phyloP scores from a whole-genome alignment of 352 stramenopile species.

The Phytopythium montanum region DNA sequence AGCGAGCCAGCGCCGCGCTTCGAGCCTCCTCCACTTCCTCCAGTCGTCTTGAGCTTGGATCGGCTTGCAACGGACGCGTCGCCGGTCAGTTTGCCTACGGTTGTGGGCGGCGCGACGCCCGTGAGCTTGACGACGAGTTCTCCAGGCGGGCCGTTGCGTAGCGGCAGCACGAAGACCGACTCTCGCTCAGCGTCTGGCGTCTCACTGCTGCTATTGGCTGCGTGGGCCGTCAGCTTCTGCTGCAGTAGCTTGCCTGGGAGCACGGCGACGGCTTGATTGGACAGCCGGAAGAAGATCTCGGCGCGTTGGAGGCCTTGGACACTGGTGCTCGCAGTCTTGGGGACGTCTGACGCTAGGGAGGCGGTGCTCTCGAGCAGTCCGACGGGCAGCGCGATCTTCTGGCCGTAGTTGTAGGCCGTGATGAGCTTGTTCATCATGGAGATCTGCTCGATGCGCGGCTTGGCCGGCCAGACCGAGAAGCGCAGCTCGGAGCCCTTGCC shows the following conservation, averaged over 20 bases:
- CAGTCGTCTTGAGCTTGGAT: slow-evolving; percentile 7
- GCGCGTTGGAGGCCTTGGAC: slow-evolving; percentile 32
- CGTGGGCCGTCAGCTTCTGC: slow-evolving; percentile 55
- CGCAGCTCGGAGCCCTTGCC: slow-evolving; percentile 71
- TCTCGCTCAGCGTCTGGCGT: slow-evolving; percentile 28
- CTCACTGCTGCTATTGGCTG: slow-evolving; percentile 11
- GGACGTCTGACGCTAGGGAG: slow-evolving; percentile 13
- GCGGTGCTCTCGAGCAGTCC: slow-evolving; percentile 53
- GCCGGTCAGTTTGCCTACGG: slow-evolving; percentile 38
- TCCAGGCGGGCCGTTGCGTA: slow-evolving; percentile 48
- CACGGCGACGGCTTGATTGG: slow-evolving; percentile 47
- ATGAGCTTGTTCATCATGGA: slow-evolving; percentile 86
- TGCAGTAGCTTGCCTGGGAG: slow-evolving; percentile 46
- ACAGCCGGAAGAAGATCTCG: slow-evolving; percentile 72
- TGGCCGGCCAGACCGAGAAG: slow-evolving; percentile 58
- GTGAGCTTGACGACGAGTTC: slow-evolving; percentile 61
- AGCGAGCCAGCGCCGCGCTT: slow-evolving; percentile 9
- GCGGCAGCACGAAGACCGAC: slow-evolving; percentile 54
- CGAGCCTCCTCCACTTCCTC: neutral
- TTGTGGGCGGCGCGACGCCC: slow-evolving; percentile 39
- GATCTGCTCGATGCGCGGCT: slow-evolving; percentile 76
- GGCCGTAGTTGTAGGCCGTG: slow-evolving; percentile 76
- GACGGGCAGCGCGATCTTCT: slow-evolving; percentile 77
- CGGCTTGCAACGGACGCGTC: slow-evolving; percentile 13
- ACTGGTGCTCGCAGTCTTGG: slow-evolving; percentile 13